Evolutionary conservation across 139 green algal species (phyloP).

Genomic region (Coccomyxa sp.): DNA sequence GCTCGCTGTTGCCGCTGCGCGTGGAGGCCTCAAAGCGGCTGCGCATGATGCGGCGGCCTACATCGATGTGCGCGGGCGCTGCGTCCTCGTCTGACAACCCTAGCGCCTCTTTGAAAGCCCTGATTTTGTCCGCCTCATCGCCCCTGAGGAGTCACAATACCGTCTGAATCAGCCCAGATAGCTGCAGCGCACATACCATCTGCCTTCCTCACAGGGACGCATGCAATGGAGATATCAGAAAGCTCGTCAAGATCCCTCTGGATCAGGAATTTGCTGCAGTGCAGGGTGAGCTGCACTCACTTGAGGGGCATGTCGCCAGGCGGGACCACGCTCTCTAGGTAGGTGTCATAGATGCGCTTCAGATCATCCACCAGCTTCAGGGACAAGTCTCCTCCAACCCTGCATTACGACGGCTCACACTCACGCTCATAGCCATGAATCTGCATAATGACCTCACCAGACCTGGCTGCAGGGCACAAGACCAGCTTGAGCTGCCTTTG

Average conservation of each 20-base stretch:
- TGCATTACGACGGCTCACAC: too few species aligned
- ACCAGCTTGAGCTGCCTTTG: too few species aligned
- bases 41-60: conserved; percentile 74
- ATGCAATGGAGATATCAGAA: not conserved
- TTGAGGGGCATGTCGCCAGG: conserved; percentile 66
- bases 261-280: not conserved
- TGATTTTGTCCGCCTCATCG: conserved; percentile 53
- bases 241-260: not conserved
- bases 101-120: conserved; percentile 81
- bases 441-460: too few species aligned
- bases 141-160: conserved; percentile 31
- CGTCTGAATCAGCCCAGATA: too few species aligned
- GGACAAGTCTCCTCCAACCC: not conserved
- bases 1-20: conserved; percentile 54
- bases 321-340: conserved; percentile 82
- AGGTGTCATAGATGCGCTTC: conserved; percentile 78
- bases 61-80: conserved; percentile 90
- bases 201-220: too few species aligned
- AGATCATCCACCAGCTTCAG: conserved; percentile 52
- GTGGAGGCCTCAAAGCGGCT: conserved; percentile 57
- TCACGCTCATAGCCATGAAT: too few species aligned
- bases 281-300: conserved; percentile 30
- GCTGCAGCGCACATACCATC: too few species aligned
- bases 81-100: conserved; percentile 87
- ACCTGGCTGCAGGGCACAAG: too few species aligned